Conservation (phyloP, 176 grass and related monocot genomes). For the Areca catechu region DNA sequence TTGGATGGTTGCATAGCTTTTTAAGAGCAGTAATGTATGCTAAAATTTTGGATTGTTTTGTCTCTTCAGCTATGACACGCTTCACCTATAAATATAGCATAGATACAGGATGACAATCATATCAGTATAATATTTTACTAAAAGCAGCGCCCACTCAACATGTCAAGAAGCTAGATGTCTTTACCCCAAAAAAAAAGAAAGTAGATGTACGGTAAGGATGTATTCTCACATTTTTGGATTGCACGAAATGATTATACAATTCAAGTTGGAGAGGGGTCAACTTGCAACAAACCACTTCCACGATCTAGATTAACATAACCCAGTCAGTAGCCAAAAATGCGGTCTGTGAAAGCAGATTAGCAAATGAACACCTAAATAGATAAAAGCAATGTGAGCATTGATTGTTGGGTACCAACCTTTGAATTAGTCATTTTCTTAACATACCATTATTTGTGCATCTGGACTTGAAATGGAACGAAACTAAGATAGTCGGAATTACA, state of each 20-base stretch:
- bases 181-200: too few species aligned
- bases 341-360: too few species aligned
- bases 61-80: constrained; percentile 61
- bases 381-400: too few species aligned
- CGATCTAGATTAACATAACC: constrained; percentile 46
- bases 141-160: background rate
- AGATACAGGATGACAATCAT: background rate
- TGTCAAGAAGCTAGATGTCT: background rate
- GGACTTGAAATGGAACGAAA: too few species aligned
- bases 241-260: constrained; percentile 91
- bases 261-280: constrained; percentile 67
- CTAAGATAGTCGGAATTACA: too few species aligned
- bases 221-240: constrained; percentile 94
- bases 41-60: constrained; percentile 81
- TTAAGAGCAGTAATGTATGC: constrained; percentile 97
- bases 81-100: constrained; percentile 52
- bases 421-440: too few species aligned
- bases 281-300: constrained; percentile 97
- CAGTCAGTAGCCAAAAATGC: constrained; percentile 8
- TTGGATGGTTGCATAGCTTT: constrained; percentile 97
- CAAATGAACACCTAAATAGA: too few species aligned
- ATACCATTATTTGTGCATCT: too few species aligned
- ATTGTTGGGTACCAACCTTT: too few species aligned
- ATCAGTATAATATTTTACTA: too few species aligned
- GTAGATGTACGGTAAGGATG: background rate